A percentile compares a stretch with the other conserved stretches of the same genome.
Evolutionary conservation across 164 flowering plant genomes (phyloP).

Genomic region (Akebia trifoliata): DNA sequence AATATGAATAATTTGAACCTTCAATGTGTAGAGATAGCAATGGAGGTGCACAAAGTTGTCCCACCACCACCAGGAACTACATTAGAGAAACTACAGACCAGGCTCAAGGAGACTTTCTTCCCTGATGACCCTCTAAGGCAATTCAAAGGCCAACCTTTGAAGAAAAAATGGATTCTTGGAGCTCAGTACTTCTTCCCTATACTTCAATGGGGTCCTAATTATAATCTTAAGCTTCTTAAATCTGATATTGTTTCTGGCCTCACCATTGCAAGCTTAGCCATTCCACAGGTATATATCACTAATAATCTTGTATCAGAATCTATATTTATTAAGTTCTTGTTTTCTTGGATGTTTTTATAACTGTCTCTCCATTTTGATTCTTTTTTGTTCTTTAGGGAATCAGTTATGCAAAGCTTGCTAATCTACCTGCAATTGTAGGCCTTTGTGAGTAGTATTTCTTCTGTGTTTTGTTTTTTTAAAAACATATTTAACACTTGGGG

Average conservation of each 20-base stretch:
- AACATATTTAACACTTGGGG: neutral
- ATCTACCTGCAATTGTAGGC: constrained; percentile 78
- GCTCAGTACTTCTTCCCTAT: constrained; percentile 77
- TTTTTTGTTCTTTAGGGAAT: constrained; percentile 48
- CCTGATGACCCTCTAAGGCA: constrained; percentile 89
- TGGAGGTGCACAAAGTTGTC: constrained; percentile 61
- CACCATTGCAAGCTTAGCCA: constrained; percentile 92
- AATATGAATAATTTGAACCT: neutral
- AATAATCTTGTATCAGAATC: neutral
- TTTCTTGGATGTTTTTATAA: neutral
- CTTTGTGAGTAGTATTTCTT: constrained; percentile 29
- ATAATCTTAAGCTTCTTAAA: constrained; percentile 51
- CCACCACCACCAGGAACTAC: constrained; percentile 55
- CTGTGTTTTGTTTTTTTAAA: neutral
- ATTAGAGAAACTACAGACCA: constrained; percentile 38
- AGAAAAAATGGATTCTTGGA: constrained; percentile 43
- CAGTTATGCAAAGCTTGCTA: constrained; percentile 90
- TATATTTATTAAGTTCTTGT: neutral
- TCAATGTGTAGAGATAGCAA: constrained; percentile 25
- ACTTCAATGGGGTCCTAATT: constrained; percentile 78
- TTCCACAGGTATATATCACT: constrained; percentile 60
- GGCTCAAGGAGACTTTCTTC: constrained; percentile 77
- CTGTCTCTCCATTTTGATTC: constrained; percentile 9
- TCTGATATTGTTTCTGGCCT: constrained; percentile 83
- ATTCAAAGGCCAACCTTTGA: constrained; percentile 56